Conservation (phyloP, 164 flowering plant genomes). For the Dillenia turbinata region DNA sequence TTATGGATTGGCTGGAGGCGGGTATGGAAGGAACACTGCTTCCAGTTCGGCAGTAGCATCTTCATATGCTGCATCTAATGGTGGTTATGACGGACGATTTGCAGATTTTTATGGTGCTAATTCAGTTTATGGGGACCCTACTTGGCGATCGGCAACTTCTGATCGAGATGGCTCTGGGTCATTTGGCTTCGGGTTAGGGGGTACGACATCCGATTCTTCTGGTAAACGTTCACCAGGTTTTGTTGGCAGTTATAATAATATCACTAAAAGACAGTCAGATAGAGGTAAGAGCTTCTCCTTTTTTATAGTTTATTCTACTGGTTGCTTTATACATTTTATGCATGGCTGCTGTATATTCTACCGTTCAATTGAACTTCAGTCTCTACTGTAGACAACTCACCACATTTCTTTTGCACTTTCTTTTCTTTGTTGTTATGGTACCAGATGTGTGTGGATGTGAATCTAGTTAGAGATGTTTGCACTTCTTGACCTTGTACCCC, state of each 20-base stretch:
- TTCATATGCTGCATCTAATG: slow-evolving; percentile 45
- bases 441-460: too few relatives aligned
- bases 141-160: slow-evolving; percentile 60
- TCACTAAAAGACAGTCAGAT: slow-evolving; percentile 38
- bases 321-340: neutral
- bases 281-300: slow-evolving; percentile 35
- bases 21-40: slow-evolving; percentile 54
- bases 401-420: too few relatives aligned
- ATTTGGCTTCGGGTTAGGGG: slow-evolving; percentile 50
- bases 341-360: too few relatives aligned
- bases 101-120: slow-evolving; percentile 44
- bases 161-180: slow-evolving; percentile 51
- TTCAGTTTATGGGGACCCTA: slow-evolving; percentile 61
- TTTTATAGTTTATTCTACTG: neutral
- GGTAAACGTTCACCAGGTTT: slow-evolving; percentile 38
- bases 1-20: slow-evolving; percentile 47
- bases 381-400: too few relatives aligned
- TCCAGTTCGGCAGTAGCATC: slow-evolving; percentile 29
- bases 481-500: too few relatives aligned
- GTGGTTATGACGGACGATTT: slow-evolving; percentile 47
- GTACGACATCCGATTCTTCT: slow-evolving; percentile 35
- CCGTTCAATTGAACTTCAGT: too few relatives aligned
- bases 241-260: slow-evolving; percentile 47
- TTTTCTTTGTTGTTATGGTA: too few relatives aligned
- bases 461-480: too few relatives aligned